phyloP scores from a whole-genome alignment of 179 eudicot genomes.

The Beta lomatogona region DNA sequence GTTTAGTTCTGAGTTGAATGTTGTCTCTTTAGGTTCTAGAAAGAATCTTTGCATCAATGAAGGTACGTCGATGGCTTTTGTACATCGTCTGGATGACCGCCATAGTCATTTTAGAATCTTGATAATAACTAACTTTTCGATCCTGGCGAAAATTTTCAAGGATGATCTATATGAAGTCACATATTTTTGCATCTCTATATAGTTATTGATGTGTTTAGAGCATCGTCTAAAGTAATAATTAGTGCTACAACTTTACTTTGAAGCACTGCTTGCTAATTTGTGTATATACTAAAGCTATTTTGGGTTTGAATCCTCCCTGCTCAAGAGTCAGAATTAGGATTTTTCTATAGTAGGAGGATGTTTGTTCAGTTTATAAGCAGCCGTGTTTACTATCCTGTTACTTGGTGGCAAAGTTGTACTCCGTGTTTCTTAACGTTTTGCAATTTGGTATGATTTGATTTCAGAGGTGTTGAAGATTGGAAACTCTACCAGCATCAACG shows the following conservation, averaged over 20 bases:
- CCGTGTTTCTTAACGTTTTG: constrained; percentile 10
- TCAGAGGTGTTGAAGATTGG: constrained; percentile 83
- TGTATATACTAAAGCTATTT: too few species aligned
- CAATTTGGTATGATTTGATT: constrained; percentile 4
- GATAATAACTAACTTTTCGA: neutral
- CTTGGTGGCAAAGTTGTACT: constrained; percentile 7
- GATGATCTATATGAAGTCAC: neutral
- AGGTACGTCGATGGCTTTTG: constrained; percentile 45
- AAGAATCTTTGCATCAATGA: constrained; percentile 87
- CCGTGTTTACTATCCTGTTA: neutral
- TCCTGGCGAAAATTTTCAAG: neutral
- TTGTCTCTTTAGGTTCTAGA: constrained; percentile 93
- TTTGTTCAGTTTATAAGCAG: neutral
- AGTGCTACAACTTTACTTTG: neutral
- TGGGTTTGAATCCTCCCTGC: too few species aligned
- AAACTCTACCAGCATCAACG: constrained; percentile 63
- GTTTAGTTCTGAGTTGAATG: constrained; percentile 73
- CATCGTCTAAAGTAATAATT: neutral
- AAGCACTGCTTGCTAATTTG: neutral
- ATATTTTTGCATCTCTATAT: neutral
- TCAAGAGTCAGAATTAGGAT: too few species aligned
- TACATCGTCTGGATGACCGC: neutral
- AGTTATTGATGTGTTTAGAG: neutral
- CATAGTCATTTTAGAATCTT: neutral
- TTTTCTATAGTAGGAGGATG: neutral